Evolutionary conservation across 1,284 basidiomycete species (phyloP).

Genomic region (Veloboletus limbatus): DNA sequence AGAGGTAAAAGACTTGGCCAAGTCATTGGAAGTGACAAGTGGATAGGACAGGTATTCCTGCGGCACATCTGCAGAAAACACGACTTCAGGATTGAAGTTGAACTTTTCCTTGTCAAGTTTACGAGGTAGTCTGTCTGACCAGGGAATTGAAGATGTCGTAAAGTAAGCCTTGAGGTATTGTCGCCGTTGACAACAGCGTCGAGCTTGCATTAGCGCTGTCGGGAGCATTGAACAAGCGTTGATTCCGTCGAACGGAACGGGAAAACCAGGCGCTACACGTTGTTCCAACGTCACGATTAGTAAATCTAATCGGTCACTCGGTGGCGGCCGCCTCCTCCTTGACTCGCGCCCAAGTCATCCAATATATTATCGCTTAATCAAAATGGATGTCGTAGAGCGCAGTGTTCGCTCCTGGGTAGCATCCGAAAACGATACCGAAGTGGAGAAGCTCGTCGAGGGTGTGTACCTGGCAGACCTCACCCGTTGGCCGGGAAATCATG

Average conservation of each 20-base stretch:
- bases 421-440: constrained; percentile 56
- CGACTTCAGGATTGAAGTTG: constrained; percentile 64
- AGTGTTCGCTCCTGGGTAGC: constrained; percentile 75
- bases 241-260: background rate
- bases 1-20: constrained; percentile 45
- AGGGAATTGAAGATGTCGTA: constrained; percentile 19
- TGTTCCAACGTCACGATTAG: constrained; percentile 1
- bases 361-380: background rate
- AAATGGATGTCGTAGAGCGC: constrained; percentile 46
- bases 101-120: constrained; percentile 46
- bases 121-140: constrained; percentile 14
- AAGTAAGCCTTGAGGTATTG: constrained; percentile 26
- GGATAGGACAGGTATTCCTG: constrained; percentile 54
- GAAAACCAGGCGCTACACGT: constrained; percentile 2
- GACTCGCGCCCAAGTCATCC: background rate
- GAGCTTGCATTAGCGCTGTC: constrained; percentile 16
- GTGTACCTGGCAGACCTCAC: constrained; percentile 19
- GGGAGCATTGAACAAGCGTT: constrained; percentile 21
- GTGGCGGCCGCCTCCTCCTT: background rate
- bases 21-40: constrained; percentile 71
- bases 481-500: constrained; percentile 9
- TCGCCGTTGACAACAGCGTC: constrained; percentile 21
- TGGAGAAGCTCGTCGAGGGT: constrained; percentile 62
- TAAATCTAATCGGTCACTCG: constrained; percentile 17
- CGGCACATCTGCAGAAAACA: constrained; percentile 48